Evolutionary conservation across 495 filamentous ascomycete species (phyloP), one percentile per base, ranked within the genome.

Genomic region (Hypoxylon fragiforme): DNA sequence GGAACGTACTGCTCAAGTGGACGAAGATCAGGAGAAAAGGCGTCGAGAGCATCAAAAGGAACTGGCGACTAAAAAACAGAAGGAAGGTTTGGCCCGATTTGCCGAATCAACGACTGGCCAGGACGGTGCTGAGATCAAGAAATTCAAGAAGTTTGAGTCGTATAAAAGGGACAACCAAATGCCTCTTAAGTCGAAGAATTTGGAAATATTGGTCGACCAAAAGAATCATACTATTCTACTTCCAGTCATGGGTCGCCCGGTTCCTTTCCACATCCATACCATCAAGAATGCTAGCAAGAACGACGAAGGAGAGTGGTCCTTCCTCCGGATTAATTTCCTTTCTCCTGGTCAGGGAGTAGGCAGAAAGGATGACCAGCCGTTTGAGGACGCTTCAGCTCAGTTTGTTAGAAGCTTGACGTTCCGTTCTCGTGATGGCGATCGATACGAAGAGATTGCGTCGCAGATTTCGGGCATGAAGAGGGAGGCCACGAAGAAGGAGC

Each of bases 101-200:
- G 83, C 88, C 38, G 80, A 85, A 58, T 86, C 88, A 4, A 90
- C 88, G 4, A 86, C 85, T 9, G 88, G 88, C 50, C 82, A 92
- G 32, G 95, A 96, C 65, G 92, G 92, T n/a, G 86, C 87, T 19
- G 83, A 89, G 39, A 82, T 92, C 68, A 97, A 97, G 78, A 91
- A 90, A 71, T 97, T 97, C 77, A 97, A 97, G 74, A 87, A 88
- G 30, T 99, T 97, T 66, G 95, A 97, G 71, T 97, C 95, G 0
- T 99, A 99, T 75, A 99, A 97, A 74, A 85, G 95, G 19, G 94
- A 99, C 69, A 96, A 92, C 61, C 92, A 97, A 65, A 83, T 99
- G 39, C 95, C 95, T 1, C 65, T 79, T 7, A 83, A 82, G 70
- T 85, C 95, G 55, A 85, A 85, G 64, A 91, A 95, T 61, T 77